Evolutionary conservation across 306 rosid species (phyloP).

Genomic region (Dalbergia cultrata): DNA sequence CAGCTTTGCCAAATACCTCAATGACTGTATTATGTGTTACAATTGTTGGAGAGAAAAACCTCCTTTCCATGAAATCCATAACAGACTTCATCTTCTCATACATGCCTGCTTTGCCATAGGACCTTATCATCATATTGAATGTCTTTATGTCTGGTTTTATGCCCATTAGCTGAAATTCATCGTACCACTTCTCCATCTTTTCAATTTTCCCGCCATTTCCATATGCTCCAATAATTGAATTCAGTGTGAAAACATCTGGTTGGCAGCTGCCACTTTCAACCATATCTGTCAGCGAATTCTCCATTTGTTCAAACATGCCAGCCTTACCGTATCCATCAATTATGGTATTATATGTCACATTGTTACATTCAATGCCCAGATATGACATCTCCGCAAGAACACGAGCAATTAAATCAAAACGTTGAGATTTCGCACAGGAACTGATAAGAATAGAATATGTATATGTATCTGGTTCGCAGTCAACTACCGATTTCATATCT

Average conservation of each 20-base stretch:
- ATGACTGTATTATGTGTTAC: conserved; percentile 84
- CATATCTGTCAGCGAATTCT: conserved; percentile 73
- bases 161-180: conserved; percentile 90
- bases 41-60: conserved; percentile 74
- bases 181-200: conserved; percentile 92
- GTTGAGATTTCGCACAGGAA: conserved; percentile 69
- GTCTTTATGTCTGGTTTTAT: conserved; percentile 78
- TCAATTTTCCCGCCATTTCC: conserved; percentile 74
- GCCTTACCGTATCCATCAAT: conserved; percentile 84
- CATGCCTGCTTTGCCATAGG: conserved; percentile 83
- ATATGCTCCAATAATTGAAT: conserved; percentile 72
- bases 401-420: conserved; percentile 66
- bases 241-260: conserved; percentile 86
- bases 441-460: conserved; percentile 77
- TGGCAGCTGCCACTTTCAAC: conserved; percentile 75
- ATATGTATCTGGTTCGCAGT: conserved; percentile 77
- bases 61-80: conserved; percentile 74
- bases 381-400: conserved; percentile 78
- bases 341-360: conserved; percentile 79
- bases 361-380: conserved; percentile 67
- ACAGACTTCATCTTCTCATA: conserved; percentile 74
- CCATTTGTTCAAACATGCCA: conserved; percentile 85
- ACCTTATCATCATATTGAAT: conserved; percentile 80
- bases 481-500: conserved; percentile 79
- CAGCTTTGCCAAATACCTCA: conserved; percentile 84